phyloP scores from a whole-genome alignment of 2,329 filamentous ascomycete genomes.

The Phaeophleospora eucalypticola region DNA sequence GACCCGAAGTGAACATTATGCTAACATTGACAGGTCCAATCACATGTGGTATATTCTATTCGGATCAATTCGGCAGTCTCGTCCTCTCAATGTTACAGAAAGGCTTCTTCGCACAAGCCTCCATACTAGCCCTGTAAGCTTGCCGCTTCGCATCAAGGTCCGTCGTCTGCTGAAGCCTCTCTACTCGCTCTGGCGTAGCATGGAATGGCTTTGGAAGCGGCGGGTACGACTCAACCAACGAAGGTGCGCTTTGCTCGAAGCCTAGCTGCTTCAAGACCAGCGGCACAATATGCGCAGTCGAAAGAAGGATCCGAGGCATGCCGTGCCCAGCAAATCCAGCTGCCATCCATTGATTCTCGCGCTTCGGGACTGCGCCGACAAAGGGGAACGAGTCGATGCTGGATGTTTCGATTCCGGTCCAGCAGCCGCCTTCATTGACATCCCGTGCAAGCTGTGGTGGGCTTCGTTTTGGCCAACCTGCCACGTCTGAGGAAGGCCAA shows the following conservation, averaged over 20 bases:
- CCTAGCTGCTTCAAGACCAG: constrained; percentile 24
- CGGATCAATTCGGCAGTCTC: constrained; percentile 1
- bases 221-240: constrained; percentile 20
- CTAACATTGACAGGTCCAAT: too few relatives aligned
- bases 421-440: constrained; percentile 27
- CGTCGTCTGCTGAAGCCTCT: constrained; percentile 15
- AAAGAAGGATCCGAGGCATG: constrained; percentile 34
- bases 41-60: too few relatives aligned
- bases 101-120: constrained; percentile 14
- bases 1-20: too few relatives aligned
- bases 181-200: constrained; percentile 27
- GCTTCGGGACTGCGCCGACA: constrained; percentile 25
- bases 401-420: constrained; percentile 25
- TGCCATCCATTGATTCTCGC: constrained; percentile 25
- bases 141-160: constrained; percentile 14
- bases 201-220: constrained; percentile 30
- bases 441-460: constrained; percentile 20
- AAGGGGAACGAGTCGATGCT: constrained; percentile 26
- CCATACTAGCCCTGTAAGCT: constrained; percentile 12
- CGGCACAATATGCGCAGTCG: constrained; percentile 28
- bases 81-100: constrained; percentile 18
- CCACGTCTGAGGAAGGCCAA: constrained; percentile 29
- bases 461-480: constrained; percentile 21
- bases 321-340: constrained; percentile 29
- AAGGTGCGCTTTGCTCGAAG: constrained; percentile 20